These are phyloP conservation scores for Pouteria glomerata DNA, from an alignment of 148 eudicot genomes.

Conservation along the genomic window DNA sequence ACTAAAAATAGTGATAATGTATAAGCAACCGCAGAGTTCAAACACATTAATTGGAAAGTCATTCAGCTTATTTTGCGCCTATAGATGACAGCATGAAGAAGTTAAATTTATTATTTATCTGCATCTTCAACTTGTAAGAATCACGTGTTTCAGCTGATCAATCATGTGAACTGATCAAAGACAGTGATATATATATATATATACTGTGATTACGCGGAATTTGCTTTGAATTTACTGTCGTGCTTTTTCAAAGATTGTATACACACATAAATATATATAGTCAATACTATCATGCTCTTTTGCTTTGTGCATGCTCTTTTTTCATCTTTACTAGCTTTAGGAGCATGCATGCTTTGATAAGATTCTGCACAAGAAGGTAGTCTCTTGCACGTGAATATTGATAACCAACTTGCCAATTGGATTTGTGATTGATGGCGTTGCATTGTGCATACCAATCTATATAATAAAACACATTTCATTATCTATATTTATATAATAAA, in stretches of 20 bases:
- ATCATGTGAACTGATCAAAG: neutral
- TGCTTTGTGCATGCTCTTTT: neutral
- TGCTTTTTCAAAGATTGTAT: neutral
- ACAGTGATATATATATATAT: neutral
- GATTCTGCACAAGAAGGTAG: constrained; percentile 6
- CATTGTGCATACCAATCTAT: neutral
- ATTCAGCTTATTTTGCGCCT: too few relatives aligned
- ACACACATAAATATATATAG: neutral
- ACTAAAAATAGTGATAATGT: too few relatives aligned
- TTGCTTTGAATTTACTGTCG: neutral
- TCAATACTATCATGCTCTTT: neutral
- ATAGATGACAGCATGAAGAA: too few relatives aligned
- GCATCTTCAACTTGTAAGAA: constrained; percentile 1
- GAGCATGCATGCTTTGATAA: neutral
- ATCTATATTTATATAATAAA: too few relatives aligned
- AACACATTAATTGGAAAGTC: too few relatives aligned
- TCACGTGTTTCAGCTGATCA: constrained; percentile 2
- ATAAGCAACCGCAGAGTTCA: too few relatives aligned
- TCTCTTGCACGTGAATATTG: constrained; percentile 6
- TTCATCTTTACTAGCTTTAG: too few relatives aligned
- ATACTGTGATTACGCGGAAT: too few relatives aligned
- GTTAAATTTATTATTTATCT: too few relatives aligned
- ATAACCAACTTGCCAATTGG: neutral
- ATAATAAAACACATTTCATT: too few relatives aligned
- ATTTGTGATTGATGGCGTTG: neutral